Evolutionary conservation across 352 stramenopile species (phyloP).

Genomic region (Pythium pectinolyticum): DNA sequence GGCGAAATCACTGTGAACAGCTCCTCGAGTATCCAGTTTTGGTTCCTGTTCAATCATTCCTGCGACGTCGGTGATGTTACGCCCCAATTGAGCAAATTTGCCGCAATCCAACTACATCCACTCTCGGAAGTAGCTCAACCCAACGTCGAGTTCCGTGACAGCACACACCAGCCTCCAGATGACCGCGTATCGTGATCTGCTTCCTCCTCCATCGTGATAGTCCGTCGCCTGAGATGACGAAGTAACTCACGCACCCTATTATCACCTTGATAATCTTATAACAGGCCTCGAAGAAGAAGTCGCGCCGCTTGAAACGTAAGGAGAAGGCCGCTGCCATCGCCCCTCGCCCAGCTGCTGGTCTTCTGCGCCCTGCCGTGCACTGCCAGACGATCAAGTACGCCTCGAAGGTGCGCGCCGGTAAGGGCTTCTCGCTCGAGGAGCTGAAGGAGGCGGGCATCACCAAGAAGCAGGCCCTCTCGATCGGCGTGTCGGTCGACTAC

Average conservation of each 20-base stretch:
- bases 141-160: too few species aligned
- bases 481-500: conserved; percentile 99
- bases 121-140: too few species aligned
- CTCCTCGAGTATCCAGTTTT: too few species aligned
- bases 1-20: too few species aligned
- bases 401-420: conserved; percentile 96
- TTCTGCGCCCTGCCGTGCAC: conserved; percentile 97
- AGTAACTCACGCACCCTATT: too few species aligned
- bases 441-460: conserved; percentile 97
- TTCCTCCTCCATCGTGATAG: not conserved
- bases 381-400: conserved; percentile 98
- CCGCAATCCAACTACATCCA: too few species aligned
- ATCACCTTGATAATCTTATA: conserved; percentile 18
- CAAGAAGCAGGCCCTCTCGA: conserved; percentile 94
- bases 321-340: conserved; percentile 97
- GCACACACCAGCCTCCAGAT: too few species aligned
- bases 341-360: conserved; percentile 94
- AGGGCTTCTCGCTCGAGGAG: conserved; percentile 99
- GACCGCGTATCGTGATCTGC: too few species aligned
- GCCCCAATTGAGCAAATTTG: too few species aligned
- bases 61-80: too few species aligned
- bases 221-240: not conserved
- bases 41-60: too few species aligned
- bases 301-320: conserved; percentile 93
- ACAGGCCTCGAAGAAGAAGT: conserved; percentile 98